Evolutionary conservation across 352 stramenopile genomes (phyloP), one percentile per base, ranked within the genome.

Genomic region (Pythium diclinum): DNA sequence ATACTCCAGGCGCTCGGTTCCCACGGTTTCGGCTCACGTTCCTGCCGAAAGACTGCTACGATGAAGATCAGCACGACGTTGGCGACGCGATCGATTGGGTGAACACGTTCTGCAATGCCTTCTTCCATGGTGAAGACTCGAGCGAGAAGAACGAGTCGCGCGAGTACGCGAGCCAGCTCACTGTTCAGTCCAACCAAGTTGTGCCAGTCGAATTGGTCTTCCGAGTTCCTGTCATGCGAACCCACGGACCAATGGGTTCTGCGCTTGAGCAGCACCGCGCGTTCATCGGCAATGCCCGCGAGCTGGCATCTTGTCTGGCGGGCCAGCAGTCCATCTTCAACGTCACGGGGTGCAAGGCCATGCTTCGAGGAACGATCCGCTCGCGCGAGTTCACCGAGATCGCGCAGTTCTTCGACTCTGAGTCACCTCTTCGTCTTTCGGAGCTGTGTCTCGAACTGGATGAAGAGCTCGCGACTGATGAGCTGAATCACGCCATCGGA

Each of bases 31-130:
- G 59, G 3, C 59, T 65, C 11, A 53, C 36, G 19, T 65, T 65
- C 36, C 17, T 53, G 9, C 59, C 59, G 7, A 33, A 36, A 6
- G 59, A 65, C 23, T 65, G 59, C 59, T 65, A 65, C 48, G 59
- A 65, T 13, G 59, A 65, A 28, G 59, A 65, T 16, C 14, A 53
- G 2, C 38, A 65, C 36, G 59, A 65, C 5, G 11, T 19, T 3
- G 19, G 13, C 21, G 59, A 65, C 10, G 59, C 59, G 8, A 23
- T 34, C 23, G 47, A 52, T 8, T 65, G 59, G 59, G 25, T 65
- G 4, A 16, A 58, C 16, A 36, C 14, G 16, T 65, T 65, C 34
- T 53, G 47, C 19, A 36, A 53, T 21, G 40, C 19, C 2, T 59
- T 65, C 48, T 65, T 65, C 16, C 8, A 38, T 9, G 19, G 38